These are phyloP conservation scores for Mollisiaceae sp. DNA, from an alignment of 2,329 filamentous ascomycete species.

Conservation along the genomic window DNA sequence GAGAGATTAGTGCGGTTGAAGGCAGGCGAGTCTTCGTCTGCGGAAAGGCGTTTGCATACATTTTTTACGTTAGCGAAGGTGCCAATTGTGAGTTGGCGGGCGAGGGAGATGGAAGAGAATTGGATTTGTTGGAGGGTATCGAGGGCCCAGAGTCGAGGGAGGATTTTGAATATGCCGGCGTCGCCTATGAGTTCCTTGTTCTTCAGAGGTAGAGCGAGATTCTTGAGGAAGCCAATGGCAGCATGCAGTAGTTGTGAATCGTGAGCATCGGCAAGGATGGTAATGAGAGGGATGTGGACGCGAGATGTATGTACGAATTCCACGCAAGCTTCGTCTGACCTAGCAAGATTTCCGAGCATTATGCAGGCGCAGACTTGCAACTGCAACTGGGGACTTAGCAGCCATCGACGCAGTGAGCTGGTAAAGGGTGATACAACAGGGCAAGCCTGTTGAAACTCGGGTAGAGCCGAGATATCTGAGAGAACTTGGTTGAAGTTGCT, in stretches of 20 bases:
- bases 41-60: conserved; percentile 51
- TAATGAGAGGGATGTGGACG: conserved; percentile 51
- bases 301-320: conserved; percentile 55
- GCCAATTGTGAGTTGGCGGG: conserved; percentile 59
- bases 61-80: conserved; percentile 57
- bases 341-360: conserved; percentile 64
- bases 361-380: conserved; percentile 65
- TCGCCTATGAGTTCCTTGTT: conserved; percentile 60
- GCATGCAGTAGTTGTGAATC: conserved; percentile 62
- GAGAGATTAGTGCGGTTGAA: conserved; percentile 46
- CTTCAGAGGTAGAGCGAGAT: conserved; percentile 61
- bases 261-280: conserved; percentile 49
- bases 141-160: conserved; percentile 60
- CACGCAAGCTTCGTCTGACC: conserved; percentile 59
- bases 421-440: conserved; percentile 51
- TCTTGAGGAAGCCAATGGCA: conserved; percentile 65
- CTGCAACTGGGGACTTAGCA: conserved; percentile 47
- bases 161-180: conserved; percentile 52
- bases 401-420: conserved; percentile 54
- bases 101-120: conserved; percentile 63
- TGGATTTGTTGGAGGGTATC: conserved; percentile 62
- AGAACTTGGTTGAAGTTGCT: conserved; percentile 56
- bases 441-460: conserved; percentile 51
- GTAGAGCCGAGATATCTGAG: conserved; percentile 56
- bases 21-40: conserved; percentile 45